Base-by-base conservation (phyloP, 805 yeast species). In the Starmerella cellae region DNA sequence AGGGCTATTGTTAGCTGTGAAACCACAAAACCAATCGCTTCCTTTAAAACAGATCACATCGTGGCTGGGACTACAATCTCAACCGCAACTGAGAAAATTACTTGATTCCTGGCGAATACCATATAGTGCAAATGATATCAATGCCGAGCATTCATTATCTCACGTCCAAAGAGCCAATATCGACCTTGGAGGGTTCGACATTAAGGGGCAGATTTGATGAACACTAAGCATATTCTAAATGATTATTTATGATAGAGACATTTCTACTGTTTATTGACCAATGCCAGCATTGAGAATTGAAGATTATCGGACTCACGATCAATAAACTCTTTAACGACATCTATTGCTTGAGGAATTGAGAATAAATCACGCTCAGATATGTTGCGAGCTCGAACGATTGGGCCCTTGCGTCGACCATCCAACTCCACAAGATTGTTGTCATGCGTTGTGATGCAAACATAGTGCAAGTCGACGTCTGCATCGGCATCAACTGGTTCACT, bases 341-440 rank as follows among this genome's bases (percentile, higher is more conserved):
- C 60, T 10, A 65, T 54, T 5, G 87, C 64, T 8, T 60, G 55
- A 2, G 67, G 60, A n/a, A 33, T 26, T 3, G 36, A 43, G 51
- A 78, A 77, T 3, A 61, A 64, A 6, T 60, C 53, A 3, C 51
- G 40, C 5, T 14, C 38, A 2, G 24, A 13, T 3, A 39, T 35
- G 8, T 24, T 26, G 11, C 17, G 8, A 3, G 42, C 50, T 32
- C 84, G 62, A 45, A 71, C 74, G 28, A 78, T 67, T 0, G 95
- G 84, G 0, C 94, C 91, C 28, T 61, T 61, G 49, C 93, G 68
- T 49, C 97, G 70, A 1, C 98, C 98, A 56, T 88, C 98, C 28
- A 88, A 67, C 60, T 88, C 97, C 54, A 74, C 82, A 18, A 88
- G 56, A 45, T 73, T 73, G n/a, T 45, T 34, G 8, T 72, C 73